Percentiles rank a stretch among this genome's conserved stretches.
phyloP scores from a whole-genome alignment of 345 rosid species.

The Anastatica hierochuntica region DNA sequence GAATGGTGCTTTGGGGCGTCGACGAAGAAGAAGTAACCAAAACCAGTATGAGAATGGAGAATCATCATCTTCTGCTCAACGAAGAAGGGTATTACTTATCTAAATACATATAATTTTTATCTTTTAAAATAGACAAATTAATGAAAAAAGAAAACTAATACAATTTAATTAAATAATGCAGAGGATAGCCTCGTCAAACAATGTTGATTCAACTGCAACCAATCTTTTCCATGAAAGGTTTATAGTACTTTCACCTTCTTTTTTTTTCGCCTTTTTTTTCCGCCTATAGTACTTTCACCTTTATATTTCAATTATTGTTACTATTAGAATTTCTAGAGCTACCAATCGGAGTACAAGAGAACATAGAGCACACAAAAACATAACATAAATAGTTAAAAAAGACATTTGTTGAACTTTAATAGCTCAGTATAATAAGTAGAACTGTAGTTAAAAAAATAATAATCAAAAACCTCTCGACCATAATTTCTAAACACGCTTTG shows the following conservation, averaged over 20 bases:
- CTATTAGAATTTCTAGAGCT: background rate
- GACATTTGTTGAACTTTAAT: too few relatives aligned
- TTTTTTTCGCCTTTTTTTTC: too few relatives aligned
- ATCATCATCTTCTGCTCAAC: slow-evolving; percentile 4
- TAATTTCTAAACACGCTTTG: too few relatives aligned
- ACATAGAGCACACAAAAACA: too few relatives aligned
- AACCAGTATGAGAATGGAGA: too few relatives aligned
- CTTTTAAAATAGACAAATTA: background rate
- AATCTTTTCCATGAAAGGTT: background rate
- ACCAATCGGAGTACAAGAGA: too few relatives aligned
- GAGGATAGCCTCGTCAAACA: background rate
- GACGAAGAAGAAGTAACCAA: too few relatives aligned
- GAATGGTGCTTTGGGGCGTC: background rate
- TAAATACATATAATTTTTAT: background rate
- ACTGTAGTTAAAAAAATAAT: too few relatives aligned
- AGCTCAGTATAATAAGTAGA: too few relatives aligned
- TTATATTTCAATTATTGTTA: background rate
- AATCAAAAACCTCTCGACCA: too few relatives aligned
- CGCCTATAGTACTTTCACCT: too few relatives aligned
- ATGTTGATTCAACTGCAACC: background rate
- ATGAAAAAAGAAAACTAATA: background rate
- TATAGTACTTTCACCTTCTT: background rate
- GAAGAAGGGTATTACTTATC: background rate
- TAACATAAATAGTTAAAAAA: background rate
- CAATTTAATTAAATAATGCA: background rate